These are phyloP conservation scores for Penstemon eatonii DNA, from an alignment of 257 asterid genomes.

Conservation along the genomic window DNA sequence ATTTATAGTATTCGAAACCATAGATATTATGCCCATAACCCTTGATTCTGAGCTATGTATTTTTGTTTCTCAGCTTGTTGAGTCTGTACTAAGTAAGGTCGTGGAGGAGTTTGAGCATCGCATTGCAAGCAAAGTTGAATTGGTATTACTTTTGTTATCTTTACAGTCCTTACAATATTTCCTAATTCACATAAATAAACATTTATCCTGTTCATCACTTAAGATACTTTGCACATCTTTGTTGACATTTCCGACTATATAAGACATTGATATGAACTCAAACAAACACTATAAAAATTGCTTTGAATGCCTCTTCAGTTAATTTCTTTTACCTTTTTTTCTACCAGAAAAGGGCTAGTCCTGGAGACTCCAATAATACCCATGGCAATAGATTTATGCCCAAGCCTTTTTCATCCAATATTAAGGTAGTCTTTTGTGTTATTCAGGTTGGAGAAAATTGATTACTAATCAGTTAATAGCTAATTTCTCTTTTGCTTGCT, in stretches of 20 bases:
- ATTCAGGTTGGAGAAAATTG: slow-evolving; percentile 6
- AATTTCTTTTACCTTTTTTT: slow-evolving; percentile 21
- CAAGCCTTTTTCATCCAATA: slow-evolving; percentile 38
- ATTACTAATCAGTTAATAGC: not conserved
- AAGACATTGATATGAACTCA: slow-evolving; percentile 1
- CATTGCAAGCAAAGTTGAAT: slow-evolving; percentile 57
- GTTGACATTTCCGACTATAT: not conserved
- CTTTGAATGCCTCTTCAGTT: slow-evolving; percentile 9
- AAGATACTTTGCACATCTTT: slow-evolving; percentile 13
- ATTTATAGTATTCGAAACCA: not conserved
- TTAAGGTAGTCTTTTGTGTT: slow-evolving; percentile 44
- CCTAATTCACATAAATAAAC: not conserved
- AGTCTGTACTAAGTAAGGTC: slow-evolving; percentile 79
- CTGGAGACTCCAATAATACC: slow-evolving; percentile 40
- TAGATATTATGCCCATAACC: slow-evolving; percentile 21
- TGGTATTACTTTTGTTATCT: slow-evolving; percentile 45
- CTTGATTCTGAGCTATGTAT: slow-evolving; percentile 23
- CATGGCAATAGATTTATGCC: slow-evolving; percentile 36
- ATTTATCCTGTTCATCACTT: slow-evolving; percentile 8
- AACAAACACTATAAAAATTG: slow-evolving; percentile 4
- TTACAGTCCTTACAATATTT: slow-evolving; percentile 3
- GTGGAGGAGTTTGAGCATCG: slow-evolving; percentile 86
- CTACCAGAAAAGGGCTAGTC: slow-evolving; percentile 53
- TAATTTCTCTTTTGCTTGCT: slow-evolving; percentile 16
- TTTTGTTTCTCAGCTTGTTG: slow-evolving; percentile 72